Conservation (phyloP, 2,329 filamentous ascomycete species). For the Zarea fungicola region DNA sequence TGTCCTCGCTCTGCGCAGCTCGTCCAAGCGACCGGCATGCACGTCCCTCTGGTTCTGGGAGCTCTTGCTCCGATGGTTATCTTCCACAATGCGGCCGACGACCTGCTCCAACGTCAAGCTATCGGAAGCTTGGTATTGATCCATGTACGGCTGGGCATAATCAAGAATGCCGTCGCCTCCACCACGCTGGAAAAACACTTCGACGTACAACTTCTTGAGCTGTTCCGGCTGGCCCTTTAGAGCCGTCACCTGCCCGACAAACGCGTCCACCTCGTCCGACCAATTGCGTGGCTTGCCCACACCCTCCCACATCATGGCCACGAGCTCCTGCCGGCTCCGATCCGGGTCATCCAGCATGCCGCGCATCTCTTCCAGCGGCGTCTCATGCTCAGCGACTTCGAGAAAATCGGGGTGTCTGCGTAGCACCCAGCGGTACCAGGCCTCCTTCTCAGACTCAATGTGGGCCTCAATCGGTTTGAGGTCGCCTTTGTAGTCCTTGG, state of each 20-base stretch:
- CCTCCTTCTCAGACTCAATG: conserved; percentile 46
- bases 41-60: conserved; percentile 33
- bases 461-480: conserved; percentile 43
- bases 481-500: conserved; percentile 37
- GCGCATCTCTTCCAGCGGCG: conserved; percentile 28
- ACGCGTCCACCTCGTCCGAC: conserved; percentile 28
- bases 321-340: conserved; percentile 31
- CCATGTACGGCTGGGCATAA: conserved; percentile 34
- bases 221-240: conserved; percentile 26
- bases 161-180: conserved; percentile 28
- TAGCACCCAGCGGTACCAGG: conserved; percentile 46
- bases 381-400: conserved; percentile 24
- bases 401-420: conserved; percentile 35
- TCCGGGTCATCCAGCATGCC: conserved; percentile 34
- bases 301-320: conserved; percentile 31
- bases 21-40: conserved; percentile 36
- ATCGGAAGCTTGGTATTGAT: conserved; percentile 27
- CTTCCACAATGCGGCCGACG: conserved; percentile 28
- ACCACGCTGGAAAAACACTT: conserved; percentile 36
- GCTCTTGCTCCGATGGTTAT: conserved; percentile 25
- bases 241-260: conserved; percentile 29
- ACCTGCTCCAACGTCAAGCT: conserved; percentile 28
- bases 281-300: conserved; percentile 30
- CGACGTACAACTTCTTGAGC: conserved; percentile 34
- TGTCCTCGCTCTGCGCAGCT: conserved; percentile 42